phyloP scores from a whole-genome alignment of 2,329 filamentous ascomycete genomes.

The Colletotrichum melonis region DNA sequence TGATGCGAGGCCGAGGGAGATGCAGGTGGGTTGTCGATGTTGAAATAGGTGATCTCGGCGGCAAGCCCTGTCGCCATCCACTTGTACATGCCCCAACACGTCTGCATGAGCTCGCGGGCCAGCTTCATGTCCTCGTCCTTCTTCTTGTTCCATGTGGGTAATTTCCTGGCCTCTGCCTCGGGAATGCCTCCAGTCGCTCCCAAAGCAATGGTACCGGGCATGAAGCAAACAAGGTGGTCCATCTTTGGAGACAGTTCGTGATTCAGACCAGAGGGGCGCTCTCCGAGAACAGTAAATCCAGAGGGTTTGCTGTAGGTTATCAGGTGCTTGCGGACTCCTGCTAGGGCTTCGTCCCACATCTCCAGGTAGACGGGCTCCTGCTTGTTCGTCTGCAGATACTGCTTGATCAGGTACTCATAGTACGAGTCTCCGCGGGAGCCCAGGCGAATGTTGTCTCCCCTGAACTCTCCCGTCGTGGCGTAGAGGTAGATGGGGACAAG shows the following conservation, averaged over 20 bases:
- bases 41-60: conserved; percentile 93
- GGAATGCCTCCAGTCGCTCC: conserved; percentile 84
- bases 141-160: conserved; percentile 77
- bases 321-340: conserved; percentile 89
- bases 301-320: conserved; percentile 87
- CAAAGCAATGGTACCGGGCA: conserved; percentile 94
- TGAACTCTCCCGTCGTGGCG: conserved; percentile 81
- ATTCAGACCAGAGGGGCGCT: conserved; percentile 80
- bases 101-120: conserved; percentile 91
- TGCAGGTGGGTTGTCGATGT: conserved; percentile 76
- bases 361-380: conserved; percentile 88
- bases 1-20: conserved; percentile 66
- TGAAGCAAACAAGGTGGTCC: conserved; percentile 98
- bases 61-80: conserved; percentile 91
- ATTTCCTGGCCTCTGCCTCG: conserved; percentile 79
- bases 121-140: conserved; percentile 90
- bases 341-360: conserved; percentile 91
- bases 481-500: conserved; percentile 93
- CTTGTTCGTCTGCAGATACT: conserved; percentile 92
- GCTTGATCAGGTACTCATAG: conserved; percentile 99
- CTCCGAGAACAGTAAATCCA: conserved; percentile 89
- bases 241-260: conserved; percentile 84
- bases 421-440: conserved; percentile 97
- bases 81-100: conserved; percentile 98
- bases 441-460: conserved; percentile 86